Evolutionary conservation across 2,329 filamentous ascomycete genomes (phyloP), one percentile per base, ranked within the genome.

Genomic region (Penicillium sp.): DNA sequence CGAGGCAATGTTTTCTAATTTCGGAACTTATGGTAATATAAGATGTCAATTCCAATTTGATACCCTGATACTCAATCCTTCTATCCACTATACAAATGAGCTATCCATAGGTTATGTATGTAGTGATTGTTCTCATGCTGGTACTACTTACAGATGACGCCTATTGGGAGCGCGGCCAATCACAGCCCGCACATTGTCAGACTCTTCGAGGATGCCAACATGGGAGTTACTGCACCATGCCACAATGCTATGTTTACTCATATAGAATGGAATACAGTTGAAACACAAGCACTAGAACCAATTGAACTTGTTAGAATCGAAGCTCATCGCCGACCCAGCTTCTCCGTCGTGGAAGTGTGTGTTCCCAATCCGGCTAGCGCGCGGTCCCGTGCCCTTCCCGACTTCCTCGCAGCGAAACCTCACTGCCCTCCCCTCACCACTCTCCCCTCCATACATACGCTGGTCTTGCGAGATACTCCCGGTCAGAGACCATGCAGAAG

Each of bases 401-500:
- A 60, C 54, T 58, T 58, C 39, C 39, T 42, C 52, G 54, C 64
- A 61, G 62, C 62, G 58, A 68, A 68, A 62, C 51, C 47, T 62
- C 63, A 61, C 60, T 58, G 58, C 53, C 57, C 58, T 56, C 54
- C 52, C 51, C 57, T 55, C 60, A 47, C 58, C 56, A 42, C 53
- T 54, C 57, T 60, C 54, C 56, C 41, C 54, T 65, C 60, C 54
- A 62, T 46, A 36, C 17, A 59, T 57, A 42, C 56, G 58, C 51
- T 59, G 58, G 58, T 63, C 58, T 64, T 59, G 43, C 59, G 54
- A 62, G 51, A 62, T 64, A 63, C 46, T 48, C 59, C 52, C 55
- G 59, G 61, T 63, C 54, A 68, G 67, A 69, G 66, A 69, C 69
- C 63, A 77, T 77, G 75, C 73, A 77, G 63, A 75, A 74, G 69